Conservation (phyloP, 2,329 filamentous ascomycete species). For the Curvularia verruculosa region DNA sequence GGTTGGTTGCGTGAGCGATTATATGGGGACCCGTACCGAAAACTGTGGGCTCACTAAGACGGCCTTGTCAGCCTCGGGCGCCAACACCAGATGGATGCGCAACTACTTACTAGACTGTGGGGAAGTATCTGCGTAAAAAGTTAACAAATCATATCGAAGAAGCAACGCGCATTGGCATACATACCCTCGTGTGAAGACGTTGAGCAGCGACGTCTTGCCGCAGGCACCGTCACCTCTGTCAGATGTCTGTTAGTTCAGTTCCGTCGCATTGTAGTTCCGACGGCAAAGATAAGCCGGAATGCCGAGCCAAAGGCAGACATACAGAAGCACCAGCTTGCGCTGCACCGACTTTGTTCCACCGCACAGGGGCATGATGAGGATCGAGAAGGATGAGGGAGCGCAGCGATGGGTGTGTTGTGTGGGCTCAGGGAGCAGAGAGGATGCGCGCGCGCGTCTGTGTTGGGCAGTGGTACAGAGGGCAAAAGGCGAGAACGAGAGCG, state of each 20-base stretch:
- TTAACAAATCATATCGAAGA: slow-evolving; percentile 21
- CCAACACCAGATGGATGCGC: slow-evolving; percentile 14
- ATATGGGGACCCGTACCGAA: slow-evolving; percentile 62
- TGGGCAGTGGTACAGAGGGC: slow-evolving; percentile 25
- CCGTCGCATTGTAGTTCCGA: slow-evolving; percentile 24
- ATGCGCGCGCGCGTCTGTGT: slow-evolving; percentile 33
- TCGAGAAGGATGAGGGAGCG: slow-evolving; percentile 11
- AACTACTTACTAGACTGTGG: slow-evolving; percentile 81
- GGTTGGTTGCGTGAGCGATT: not conserved
- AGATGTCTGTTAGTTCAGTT: slow-evolving; percentile 28
- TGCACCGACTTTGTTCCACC: slow-evolving; percentile 75
- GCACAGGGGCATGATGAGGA: slow-evolving; percentile 54
- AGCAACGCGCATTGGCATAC: slow-evolving; percentile 44
- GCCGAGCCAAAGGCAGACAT: slow-evolving; percentile 49
- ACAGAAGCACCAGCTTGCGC: slow-evolving; percentile 96
- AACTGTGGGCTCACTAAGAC: slow-evolving; percentile 81
- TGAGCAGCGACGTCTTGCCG: slow-evolving; percentile 95
- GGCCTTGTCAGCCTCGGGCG: slow-evolving; percentile 26
- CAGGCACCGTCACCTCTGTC: slow-evolving; percentile 89
- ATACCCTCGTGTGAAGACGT: slow-evolving; percentile 97
- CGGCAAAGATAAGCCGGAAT: slow-evolving; percentile 16
- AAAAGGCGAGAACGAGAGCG: slow-evolving; percentile 1
- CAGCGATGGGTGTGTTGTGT: slow-evolving; percentile 34
- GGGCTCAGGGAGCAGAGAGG: slow-evolving; percentile 28
- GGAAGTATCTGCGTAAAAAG: slow-evolving; percentile 75